phyloP scores from a whole-genome alignment of 2,329 filamentous ascomycete species.

The Xylariaceae sp. region DNA sequence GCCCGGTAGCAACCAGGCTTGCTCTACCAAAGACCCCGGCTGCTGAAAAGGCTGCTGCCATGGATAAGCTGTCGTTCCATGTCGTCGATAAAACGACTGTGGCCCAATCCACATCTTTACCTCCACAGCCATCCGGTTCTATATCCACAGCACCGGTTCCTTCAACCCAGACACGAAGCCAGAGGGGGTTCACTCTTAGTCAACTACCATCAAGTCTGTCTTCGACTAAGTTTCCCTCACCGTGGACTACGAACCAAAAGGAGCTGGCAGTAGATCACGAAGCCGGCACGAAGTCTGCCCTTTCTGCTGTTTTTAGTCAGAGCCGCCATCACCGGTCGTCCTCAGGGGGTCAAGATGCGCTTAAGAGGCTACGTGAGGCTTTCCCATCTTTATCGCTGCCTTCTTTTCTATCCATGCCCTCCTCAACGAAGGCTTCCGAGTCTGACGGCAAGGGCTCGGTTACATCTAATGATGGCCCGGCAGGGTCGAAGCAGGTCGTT shows the following conservation, averaged over 20 bases:
- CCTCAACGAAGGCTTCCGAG: constrained; percentile 25
- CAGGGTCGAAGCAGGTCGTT: constrained; percentile 18
- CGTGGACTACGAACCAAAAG: constrained; percentile 41
- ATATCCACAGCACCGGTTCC: neutral
- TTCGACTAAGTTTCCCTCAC: constrained; percentile 27
- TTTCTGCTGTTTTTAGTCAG: constrained; percentile 44
- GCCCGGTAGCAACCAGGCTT: constrained; percentile 49
- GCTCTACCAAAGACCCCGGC: constrained; percentile 51
- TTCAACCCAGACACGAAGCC: constrained; percentile 20
- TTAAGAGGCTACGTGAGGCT: constrained; percentile 52
- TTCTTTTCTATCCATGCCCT: constrained; percentile 37
- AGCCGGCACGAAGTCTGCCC: constrained; percentile 32
- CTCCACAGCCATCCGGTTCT: constrained; percentile 5
- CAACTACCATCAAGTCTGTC: constrained; percentile 24
- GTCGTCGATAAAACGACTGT: constrained; percentile 32
- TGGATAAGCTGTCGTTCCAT: constrained; percentile 40
- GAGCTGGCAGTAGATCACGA: constrained; percentile 32
- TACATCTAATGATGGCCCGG: constrained; percentile 16
- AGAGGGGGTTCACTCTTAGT: constrained; percentile 27
- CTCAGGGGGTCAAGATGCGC: constrained; percentile 51
- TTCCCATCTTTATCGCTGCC: constrained; percentile 51
- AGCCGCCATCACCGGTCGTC: constrained; percentile 45
- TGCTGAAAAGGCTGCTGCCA: constrained; percentile 51
- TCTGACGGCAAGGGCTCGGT: constrained; percentile 23
- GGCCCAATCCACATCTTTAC: constrained; percentile 15